Evolutionary conservation across 2,329 filamentous ascomycete genomes (phyloP), one percentile per base, ranked within the genome.

Genomic region (Pyricularia sp.): DNA sequence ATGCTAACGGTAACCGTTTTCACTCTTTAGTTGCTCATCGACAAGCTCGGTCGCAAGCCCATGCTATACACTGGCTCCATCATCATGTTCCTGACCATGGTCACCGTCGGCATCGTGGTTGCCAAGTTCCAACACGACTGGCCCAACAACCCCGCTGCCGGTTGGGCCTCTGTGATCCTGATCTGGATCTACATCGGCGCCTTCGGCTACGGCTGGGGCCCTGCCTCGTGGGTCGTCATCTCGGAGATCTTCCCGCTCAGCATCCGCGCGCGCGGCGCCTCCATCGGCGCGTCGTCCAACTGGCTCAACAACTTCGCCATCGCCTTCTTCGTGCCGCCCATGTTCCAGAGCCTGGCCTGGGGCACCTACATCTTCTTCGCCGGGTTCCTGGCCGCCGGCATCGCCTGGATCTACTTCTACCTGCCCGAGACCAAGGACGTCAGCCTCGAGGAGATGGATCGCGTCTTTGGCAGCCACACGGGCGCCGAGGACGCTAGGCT

Each of bases 131-230:
- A 86, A n/a, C 74, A 86, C 71, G 77, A 82, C 4, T 93, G 90
- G 82, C 75, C 77, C 0, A 75, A 80, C 0, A 84, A 92, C 71
- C 73, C 77, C 7, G 85, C 84, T 0, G 88, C 89, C 0, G 90
- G 90, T 1, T 93, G 91, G 91, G 90, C 89, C 0, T 88, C 84
- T 3, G 81, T 84, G 2, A 79, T 75, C 66, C 89, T 91, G 85
- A 87, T 91, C 9, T 93, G 90, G 90, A 81, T 93, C 0, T 93
- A 91, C 72, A 87, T 92, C 33, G 81, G 92, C 33, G 64, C 30
- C 25, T 72, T 73, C 55, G 70, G 68, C 36, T 68, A 67, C 67
- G 69, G 69, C 2, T 74, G 69, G 69, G 71, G 70, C 12, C 72
- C 72, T 1, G 68, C 71, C 20, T 69, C 70, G 17, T 73, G 72